Base-by-base conservation (phyloP, 805 yeast genomes). In the Candida endomychidarum region DNA sequence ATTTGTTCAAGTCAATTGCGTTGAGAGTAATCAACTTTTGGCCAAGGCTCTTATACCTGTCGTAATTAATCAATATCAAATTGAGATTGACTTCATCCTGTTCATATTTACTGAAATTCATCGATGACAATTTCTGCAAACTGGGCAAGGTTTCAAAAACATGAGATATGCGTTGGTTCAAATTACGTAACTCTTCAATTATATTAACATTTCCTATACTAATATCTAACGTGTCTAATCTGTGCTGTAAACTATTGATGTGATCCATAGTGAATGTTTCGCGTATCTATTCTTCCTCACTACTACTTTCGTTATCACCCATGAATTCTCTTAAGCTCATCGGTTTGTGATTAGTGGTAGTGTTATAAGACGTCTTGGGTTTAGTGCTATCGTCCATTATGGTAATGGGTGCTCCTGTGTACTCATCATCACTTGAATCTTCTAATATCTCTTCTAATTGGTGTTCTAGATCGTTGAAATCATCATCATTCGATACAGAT, bases 381-480 rank as follows among this genome's bases (percentile, higher is more conserved):
- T 27, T 23, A 4, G 18, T 41, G 8, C 24, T 16, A 8, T 28
- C 19, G 10, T 40, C 40, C 16, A 39, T 21, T 17, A 39, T 34
- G 4, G 37, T 37, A n/a, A 40, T 35, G 8, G 51, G 51, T n/a
- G 31, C 45, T 4, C 41, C 43, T 18, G 26, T 25, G 16, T 34
- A 35, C 9, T 54, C 52, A 15, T 27, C 34, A 12, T 40, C 44
- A 26, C 46, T 42, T 11, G 42, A 40, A 36, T 58, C 61, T 23
- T 57, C 72, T 27, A 69, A 49, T 5, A 67, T 73, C 45, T 69
- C 72, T 39, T 67, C 61, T 25, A 69, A 49, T 42, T 69, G 70
- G 41, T 66, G 67, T 37, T 69, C 75, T 31, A 69, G 56, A 46
- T 68, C 74, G 28, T 63, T 63, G 42, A 69, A 69, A 20, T 68